Conservation (phyloP, 352 stramenopile genomes). For the Phytopythium sindhum region DNA sequence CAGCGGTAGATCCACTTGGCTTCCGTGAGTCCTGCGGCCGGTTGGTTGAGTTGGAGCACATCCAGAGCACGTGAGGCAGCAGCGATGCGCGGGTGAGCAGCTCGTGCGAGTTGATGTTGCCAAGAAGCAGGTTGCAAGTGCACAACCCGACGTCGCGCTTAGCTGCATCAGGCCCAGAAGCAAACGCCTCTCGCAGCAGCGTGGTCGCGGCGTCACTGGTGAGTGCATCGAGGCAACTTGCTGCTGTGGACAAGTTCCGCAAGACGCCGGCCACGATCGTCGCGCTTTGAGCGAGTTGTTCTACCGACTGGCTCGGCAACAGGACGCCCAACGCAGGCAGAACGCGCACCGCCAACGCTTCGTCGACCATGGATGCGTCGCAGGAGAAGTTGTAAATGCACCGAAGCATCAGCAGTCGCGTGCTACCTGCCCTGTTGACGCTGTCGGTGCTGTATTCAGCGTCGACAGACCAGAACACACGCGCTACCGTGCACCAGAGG, state of each 20-base stretch:
- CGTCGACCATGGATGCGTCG: conserved; percentile 26
- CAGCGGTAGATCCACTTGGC: neutral
- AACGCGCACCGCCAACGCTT: conserved; percentile 2
- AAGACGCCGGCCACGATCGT: conserved; percentile 40
- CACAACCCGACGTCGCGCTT: conserved; percentile 53
- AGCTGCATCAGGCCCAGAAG: conserved; percentile 28
- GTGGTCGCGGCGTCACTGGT: conserved; percentile 36
- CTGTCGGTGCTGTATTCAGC: neutral
- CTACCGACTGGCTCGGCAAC: conserved; percentile 8
- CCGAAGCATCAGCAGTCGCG: conserved; percentile 42
- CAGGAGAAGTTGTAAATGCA: conserved; percentile 64
- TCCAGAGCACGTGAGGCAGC: conserved; percentile 52
- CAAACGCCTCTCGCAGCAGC: conserved; percentile 47
- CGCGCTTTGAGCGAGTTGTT: conserved; percentile 10
- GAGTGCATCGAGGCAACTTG: conserved; percentile 31
- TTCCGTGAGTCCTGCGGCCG: neutral
- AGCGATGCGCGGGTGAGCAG: conserved; percentile 39
- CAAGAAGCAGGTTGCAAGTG: conserved; percentile 67
- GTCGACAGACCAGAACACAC: neutral
- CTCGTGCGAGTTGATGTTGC: conserved; percentile 53
- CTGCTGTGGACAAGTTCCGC: conserved; percentile 48
- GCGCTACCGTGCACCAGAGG: neutral
- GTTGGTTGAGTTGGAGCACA: conserved; percentile 7
- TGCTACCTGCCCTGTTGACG: neutral
- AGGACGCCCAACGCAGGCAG: conserved; percentile 20